These are phyloP conservation scores for Yamadazyma pseudoaaseri DNA, from an alignment of 1,139 yeast species.

Conservation along the genomic window DNA sequence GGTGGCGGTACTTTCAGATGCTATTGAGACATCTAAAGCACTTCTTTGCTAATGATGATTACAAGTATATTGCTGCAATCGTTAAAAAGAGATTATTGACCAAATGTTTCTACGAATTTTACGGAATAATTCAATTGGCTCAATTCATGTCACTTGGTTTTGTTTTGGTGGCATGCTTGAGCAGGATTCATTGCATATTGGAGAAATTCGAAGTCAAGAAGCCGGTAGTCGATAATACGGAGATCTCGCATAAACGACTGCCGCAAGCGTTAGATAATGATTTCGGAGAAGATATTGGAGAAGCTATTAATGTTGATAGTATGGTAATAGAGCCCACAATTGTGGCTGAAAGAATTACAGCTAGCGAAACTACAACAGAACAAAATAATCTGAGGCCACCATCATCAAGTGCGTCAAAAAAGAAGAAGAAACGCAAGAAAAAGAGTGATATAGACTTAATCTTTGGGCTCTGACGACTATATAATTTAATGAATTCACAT, in stretches of 20 bases:
- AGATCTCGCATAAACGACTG: too few species aligned
- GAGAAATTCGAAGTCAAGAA: constrained; percentile 12
- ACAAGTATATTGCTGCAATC: constrained; percentile 32
- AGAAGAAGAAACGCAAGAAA: constrained; percentile 43
- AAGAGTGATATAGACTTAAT: constrained; percentile 58
- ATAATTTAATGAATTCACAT: background rate
- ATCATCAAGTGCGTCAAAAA: constrained; percentile 17
- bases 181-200: constrained; percentile 43
- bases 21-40: constrained; percentile 56
- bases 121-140: constrained; percentile 69
- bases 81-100: constrained; percentile 36
- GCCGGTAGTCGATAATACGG: background rate
- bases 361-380: background rate
- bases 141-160: constrained; percentile 78
- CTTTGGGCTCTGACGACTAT: constrained; percentile 38
- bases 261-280: too few species aligned
- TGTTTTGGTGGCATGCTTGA: constrained; percentile 57
- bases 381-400: constrained; percentile 12
- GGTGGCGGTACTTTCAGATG: constrained; percentile 77
- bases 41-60: constrained; percentile 21
- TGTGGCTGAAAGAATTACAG: background rate
- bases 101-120: constrained; percentile 58
- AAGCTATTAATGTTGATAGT: background rate
- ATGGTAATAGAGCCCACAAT: background rate
- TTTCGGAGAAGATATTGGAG: constrained; percentile 15